phyloP scores from a whole-genome alignment of 805 yeast genomes.

The Candida ficus region DNA sequence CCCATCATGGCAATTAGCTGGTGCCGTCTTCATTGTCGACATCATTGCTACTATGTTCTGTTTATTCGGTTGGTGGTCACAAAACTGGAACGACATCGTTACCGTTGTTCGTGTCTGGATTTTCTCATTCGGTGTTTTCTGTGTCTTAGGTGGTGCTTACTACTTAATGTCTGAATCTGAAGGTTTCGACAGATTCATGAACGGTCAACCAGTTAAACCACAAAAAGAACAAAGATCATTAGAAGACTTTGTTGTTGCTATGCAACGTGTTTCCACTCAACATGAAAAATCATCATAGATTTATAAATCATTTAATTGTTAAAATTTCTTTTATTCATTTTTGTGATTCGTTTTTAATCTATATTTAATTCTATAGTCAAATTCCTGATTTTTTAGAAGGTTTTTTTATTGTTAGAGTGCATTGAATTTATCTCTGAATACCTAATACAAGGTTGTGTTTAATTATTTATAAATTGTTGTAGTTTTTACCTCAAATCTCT shows the following conservation, averaged over 20 bases:
- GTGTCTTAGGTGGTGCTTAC: conserved; percentile 94
- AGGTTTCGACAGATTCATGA: conserved; percentile 77
- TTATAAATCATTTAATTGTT: conserved; percentile 5
- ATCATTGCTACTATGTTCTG: conserved; percentile 88
- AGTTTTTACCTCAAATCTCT: no score
- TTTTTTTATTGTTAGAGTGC: conserved; percentile 7
- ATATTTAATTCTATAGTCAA: conserved; percentile 3
- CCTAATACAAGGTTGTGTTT: conserved; percentile 7
- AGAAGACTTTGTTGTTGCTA: conserved; percentile 80
- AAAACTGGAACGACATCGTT: conserved; percentile 94
- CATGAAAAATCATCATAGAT: conserved; percentile 70
- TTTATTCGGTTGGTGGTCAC: conserved; percentile 96
- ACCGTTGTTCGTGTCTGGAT: conserved; percentile 92
- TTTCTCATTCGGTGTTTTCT: conserved; percentile 96
- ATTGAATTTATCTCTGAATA: conserved; percentile 6
- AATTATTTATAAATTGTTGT: neutral
- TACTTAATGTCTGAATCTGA: conserved; percentile 83
- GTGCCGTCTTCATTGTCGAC: conserved; percentile 90
- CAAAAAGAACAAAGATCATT: conserved; percentile 57
- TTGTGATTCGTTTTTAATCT: conserved; percentile 5
- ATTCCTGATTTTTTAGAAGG: conserved; percentile 2
- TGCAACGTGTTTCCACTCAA: conserved; percentile 87
- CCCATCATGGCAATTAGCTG: conserved; percentile 95
- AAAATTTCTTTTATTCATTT: conserved; percentile 2
- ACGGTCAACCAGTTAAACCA: conserved; percentile 67